Conservation (phyloP, 2,329 filamentous ascomycete genomes). For the Lachnellula subtilissima region DNA sequence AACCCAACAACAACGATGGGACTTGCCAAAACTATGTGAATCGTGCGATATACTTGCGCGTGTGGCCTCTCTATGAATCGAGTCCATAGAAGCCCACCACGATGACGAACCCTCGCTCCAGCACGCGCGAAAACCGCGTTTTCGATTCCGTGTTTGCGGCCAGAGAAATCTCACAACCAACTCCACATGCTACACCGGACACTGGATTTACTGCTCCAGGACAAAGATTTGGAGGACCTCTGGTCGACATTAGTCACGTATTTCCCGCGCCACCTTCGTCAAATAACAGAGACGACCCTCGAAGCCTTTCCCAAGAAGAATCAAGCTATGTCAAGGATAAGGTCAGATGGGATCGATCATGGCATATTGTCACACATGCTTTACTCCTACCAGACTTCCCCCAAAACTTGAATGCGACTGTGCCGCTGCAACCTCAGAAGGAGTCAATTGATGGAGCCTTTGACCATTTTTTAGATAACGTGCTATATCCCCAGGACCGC, state of each 20-base stretch:
- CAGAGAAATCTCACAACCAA: slow-evolving; percentile 26
- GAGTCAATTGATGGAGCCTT: slow-evolving; percentile 38
- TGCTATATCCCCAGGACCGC: slow-evolving; percentile 44
- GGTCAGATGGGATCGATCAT: slow-evolving; percentile 55
- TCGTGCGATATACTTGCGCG: not conserved
- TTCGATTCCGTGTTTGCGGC: slow-evolving; percentile 30
- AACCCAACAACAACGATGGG: not conserved
- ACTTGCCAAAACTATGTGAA: not conserved
- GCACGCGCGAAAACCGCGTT: slow-evolving; percentile 24
- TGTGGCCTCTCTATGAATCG: not conserved
- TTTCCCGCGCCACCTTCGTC: not conserved
- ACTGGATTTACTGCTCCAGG: slow-evolving; percentile 21
- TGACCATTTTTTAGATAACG: slow-evolving; percentile 46
- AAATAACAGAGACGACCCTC: slow-evolving; percentile 3
- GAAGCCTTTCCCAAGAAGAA: slow-evolving; percentile 1
- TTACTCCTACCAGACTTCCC: slow-evolving; percentile 52
- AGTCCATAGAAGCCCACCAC: not conserved
- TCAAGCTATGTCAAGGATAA: slow-evolving; percentile 35
- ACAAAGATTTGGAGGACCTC: slow-evolving; percentile 23
- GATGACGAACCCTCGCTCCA: not conserved
- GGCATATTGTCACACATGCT: slow-evolving; percentile 55
- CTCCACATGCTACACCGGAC: slow-evolving; percentile 25
- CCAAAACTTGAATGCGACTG: slow-evolving; percentile 36
- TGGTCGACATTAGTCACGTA: slow-evolving; percentile 1
- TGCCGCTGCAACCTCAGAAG: slow-evolving; percentile 15